Evolutionary conservation across 805 yeast species (phyloP).

Genomic region (Candida nitratophila): DNA sequence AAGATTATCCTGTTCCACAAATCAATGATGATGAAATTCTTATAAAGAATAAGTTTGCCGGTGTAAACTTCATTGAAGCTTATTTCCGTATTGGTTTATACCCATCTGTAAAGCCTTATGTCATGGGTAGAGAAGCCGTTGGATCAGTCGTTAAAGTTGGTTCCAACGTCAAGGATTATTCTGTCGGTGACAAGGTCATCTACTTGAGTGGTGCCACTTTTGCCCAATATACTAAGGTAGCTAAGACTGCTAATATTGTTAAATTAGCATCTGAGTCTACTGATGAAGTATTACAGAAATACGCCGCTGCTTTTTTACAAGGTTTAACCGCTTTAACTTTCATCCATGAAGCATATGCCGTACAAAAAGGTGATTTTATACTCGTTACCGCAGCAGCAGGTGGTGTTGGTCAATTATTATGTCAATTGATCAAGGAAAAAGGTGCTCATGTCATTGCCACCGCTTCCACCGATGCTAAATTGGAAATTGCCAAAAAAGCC

Average conservation of each 20-base stretch:
- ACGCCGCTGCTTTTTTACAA: conserved; percentile 59
- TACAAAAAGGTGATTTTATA: conserved; percentile 62
- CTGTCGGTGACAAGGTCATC: conserved; percentile 67
- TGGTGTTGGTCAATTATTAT: conserved; percentile 74
- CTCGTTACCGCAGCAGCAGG: conserved; percentile 94
- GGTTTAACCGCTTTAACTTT: conserved; percentile 79
- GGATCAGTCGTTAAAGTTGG: conserved; percentile 69
- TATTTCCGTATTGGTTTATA: conserved; percentile 80
- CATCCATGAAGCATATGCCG: conserved; percentile 55
- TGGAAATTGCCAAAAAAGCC: conserved; percentile 50
- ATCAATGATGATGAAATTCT: conserved; percentile 52
- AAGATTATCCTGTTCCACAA: conserved; percentile 46
- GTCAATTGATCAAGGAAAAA: conserved; percentile 50
- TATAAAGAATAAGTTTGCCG: conserved; percentile 68
- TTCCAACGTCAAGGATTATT: conserved; percentile 40
- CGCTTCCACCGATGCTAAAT: conserved; percentile 73
- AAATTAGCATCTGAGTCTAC: conserved; percentile 42
- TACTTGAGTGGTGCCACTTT: conserved; percentile 48
- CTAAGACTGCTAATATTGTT: conserved; percentile 28
- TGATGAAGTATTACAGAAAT: conserved; percentile 44
- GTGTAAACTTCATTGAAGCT: conserved; percentile 76
- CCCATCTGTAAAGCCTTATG: conserved; percentile 51
- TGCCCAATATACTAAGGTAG: conserved; percentile 63
- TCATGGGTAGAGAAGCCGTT: conserved; percentile 64
- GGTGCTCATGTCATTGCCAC: conserved; percentile 85